These are phyloP conservation scores for Calocybe cyanea DNA, from an alignment of 768 basidiomycete genomes.

Conservation along the genomic window DNA sequence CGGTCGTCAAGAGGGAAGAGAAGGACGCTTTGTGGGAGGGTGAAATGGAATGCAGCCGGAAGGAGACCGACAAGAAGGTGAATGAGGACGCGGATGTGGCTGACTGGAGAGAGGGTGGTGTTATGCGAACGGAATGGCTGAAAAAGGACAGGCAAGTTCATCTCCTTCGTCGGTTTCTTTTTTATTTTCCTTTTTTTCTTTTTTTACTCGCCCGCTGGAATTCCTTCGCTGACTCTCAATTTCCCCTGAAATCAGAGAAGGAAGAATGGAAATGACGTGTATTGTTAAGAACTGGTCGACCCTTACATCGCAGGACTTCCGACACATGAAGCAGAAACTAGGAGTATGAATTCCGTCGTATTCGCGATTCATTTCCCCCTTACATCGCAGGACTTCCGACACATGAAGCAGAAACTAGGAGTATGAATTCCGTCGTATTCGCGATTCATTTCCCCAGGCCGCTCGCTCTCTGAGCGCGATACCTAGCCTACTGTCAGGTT, in stretches of 20 bases:
- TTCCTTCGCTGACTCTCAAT: neutral
- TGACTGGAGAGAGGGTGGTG: constrained; percentile 52
- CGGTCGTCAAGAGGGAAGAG: constrained; percentile 40
- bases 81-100: constrained; percentile 31
- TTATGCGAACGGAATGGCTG: constrained; percentile 51
- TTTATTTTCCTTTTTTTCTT: neutral
- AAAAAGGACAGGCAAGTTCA: constrained; percentile 48
- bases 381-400: constrained; percentile 46
- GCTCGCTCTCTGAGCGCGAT: no score
- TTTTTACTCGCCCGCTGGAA: no score
- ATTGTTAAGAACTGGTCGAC: constrained; percentile 46
- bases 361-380: constrained; percentile 20
- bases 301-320: constrained; percentile 48
- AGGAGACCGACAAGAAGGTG: constrained; percentile 26
- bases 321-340: constrained; percentile 49
- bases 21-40: constrained; percentile 34
- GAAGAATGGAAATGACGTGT: constrained; percentile 51
- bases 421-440: no score
- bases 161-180: constrained; percentile 10
- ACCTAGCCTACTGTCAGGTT: no score
- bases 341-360: constrained; percentile 37
- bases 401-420: constrained; percentile 49
- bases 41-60: constrained; percentile 29
- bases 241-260: constrained; percentile 36
- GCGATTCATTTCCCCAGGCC: neutral